Evolutionary conservation across 1,284 basidiomycete species (phyloP), one percentile per base, ranked within the genome.

Genomic region (Sanghuangporus baumii): DNA sequence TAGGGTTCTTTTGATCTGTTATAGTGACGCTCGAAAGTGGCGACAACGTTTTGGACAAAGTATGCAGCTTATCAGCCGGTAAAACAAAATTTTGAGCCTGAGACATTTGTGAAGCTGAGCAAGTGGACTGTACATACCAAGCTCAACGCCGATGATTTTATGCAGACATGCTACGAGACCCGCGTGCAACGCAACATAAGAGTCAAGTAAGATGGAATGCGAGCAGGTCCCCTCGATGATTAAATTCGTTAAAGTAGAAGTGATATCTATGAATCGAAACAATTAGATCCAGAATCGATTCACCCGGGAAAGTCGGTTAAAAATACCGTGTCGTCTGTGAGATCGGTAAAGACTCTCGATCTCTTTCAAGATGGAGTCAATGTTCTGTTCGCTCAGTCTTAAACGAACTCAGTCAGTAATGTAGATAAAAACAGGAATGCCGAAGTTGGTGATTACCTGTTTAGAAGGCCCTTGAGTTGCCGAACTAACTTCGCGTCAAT

Each of bases 301-400:
- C n/a, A 63, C 34, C 63, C 40, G 58, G 63, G 57, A 14, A n/a
- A 48, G 5, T 18, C 40, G 6, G 58, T 38, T 46, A 26, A 55
- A 66, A 79, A 59, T 62, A 93, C 93, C 91, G 73, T 96, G 89
- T 61, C 96, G 83, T 46, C 90, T 80, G 73, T 95, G 76, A 47
- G 86, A 83, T 61, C 89, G 80, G 72, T 96, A 98, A 7, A 94
- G 73, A 3, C 83, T 83, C 69, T 96, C 92, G 34, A 96, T 79
- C 54, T 86, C 84, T 54, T 86, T 83, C 6, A 98, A 71, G 51
- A 98, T 93, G 0, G 84, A 81, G 8, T 85, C 82, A 63, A 98
- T 88, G 69, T 98, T 98, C 73, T 89, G 91, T 73, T 98, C 96
- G 68, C 89, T 93, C 85, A 95, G 80, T 67, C 93, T 94, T 66